Base-by-base conservation (phyloP, 2,329 filamentous ascomycete species). In the Tolypocladium tropicale region DNA sequence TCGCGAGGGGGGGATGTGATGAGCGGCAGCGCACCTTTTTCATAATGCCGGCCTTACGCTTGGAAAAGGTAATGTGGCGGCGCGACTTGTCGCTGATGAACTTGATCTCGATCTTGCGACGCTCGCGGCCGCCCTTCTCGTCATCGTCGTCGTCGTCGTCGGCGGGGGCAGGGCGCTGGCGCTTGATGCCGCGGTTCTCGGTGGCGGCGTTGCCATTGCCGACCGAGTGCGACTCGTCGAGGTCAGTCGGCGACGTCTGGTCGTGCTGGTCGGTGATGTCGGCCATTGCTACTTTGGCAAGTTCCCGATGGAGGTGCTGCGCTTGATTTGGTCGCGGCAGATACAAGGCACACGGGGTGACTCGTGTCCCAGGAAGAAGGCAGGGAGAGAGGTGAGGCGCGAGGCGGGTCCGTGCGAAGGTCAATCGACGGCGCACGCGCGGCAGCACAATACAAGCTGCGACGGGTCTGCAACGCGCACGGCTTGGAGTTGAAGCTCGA, bases 11-110 rank as follows among this genome's bases (percentile, higher is more conserved):
- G 16, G 6, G 46, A n/a, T 3, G 12, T 25, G 41, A 11, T 25
- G 43, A 11, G 43, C 46, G 21, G 30, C 34, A 11, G 80, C 85
- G 65, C 72, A 96, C 94, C 91, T 97, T 97, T 83, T 99, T 97
- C 94, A 99, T 97, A 75, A 99, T 97, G 67, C 94, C 94, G 56
- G 94, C 94, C 81, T 99, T 99, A 74, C 94, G 90, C 85, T 99
- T 99, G 65, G 93, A 97, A 75, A 99, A 97, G 68, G 94, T 97
- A 72, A 97, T 99, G 79, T 99, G 94, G 61, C 94, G 89, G 77
- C 94, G 91, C 77, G 93, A 97, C 81, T 99, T 99, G 78, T 99
- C 94, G 76, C 92, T 93, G 75, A 99, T 99, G 78, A 99, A 99
- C 83, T 99, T 99, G 79, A 99, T 99, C 77, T 99, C 94, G 68